phyloP scores from a whole-genome alignment of 441 rosid species.

The Mallotus japonicus region DNA sequence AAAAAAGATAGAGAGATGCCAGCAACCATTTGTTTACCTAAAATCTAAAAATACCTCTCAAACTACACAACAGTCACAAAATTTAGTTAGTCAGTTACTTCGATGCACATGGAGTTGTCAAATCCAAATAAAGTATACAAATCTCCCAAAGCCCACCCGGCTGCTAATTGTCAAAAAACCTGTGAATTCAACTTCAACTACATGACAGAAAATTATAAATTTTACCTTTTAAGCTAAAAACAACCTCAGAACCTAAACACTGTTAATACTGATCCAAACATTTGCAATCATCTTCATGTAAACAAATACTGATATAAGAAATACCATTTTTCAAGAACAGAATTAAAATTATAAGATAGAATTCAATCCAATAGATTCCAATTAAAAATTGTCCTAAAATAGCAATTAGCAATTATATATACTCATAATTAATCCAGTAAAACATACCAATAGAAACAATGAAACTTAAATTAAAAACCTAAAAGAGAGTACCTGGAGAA shows the following conservation, averaged over 20 bases:
- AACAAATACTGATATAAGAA: not conserved
- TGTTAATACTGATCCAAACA: not conserved
- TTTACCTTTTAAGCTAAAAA: not conserved
- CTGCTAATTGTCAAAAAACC: not conserved
- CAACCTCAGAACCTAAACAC: not conserved
- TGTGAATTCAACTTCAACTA: no score
- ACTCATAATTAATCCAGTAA: not conserved
- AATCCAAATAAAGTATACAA: not conserved
- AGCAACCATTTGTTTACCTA: not conserved
- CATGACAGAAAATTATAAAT: not conserved
- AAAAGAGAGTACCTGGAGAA: slow-evolving; percentile 47
- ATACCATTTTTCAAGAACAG: no score
- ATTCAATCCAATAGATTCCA: not conserved
- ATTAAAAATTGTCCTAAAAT: not conserved
- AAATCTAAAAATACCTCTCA: not conserved
- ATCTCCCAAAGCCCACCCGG: not conserved
- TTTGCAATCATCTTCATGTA: not conserved
- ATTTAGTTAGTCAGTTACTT: not conserved
- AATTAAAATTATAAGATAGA: not conserved
- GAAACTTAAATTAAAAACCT: not conserved
- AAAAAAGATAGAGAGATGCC: not conserved
- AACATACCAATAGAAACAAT: not conserved
- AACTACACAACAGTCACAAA: not conserved
- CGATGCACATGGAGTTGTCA: not conserved
- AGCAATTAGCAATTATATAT: no score